A percentile compares a stretch with the other conserved stretches of the same genome.
phyloP scores from a whole-genome alignment of 768 basidiomycete genomes.

The Amylocystis lapponica region DNA sequence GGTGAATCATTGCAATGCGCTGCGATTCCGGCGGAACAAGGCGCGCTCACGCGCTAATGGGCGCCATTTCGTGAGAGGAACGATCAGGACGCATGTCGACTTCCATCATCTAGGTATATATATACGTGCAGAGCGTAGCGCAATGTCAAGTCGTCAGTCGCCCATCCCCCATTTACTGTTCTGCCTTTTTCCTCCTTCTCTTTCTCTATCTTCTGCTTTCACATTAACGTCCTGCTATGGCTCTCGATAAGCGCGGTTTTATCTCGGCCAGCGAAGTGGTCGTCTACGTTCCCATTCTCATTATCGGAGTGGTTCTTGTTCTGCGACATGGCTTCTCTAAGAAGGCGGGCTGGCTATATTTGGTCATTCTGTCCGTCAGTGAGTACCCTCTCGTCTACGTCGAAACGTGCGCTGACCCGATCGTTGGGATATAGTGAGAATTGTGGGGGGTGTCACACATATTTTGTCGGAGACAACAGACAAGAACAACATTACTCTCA shows the following conservation, averaged over 20 bases:
- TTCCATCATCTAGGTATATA: too few species aligned
- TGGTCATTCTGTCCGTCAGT: constrained; percentile 58
- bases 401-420: too few species aligned
- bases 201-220: not conserved
- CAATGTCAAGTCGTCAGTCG: too few species aligned
- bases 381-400: constrained; percentile 22
- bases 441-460: constrained; percentile 50
- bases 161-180: not conserved
- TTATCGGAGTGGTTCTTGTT: constrained; percentile 39
- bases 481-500: constrained; percentile 37
- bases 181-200: not conserved
- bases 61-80: too few species aligned
- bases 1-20: too few species aligned
- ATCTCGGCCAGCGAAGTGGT: constrained; percentile 56
- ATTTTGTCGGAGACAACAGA: constrained; percentile 47
- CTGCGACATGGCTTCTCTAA: constrained; percentile 51
- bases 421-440: constrained; percentile 39
- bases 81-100: too few species aligned
- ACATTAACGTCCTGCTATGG: constrained; percentile 20
- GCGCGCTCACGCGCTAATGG: too few species aligned
- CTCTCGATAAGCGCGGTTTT: constrained; percentile 38
- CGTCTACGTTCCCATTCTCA: constrained; percentile 52
- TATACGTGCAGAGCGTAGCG: too few species aligned
- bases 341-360: constrained; percentile 63
- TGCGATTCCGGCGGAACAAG: too few species aligned